Evolutionary conservation across 805 yeast genomes (phyloP).

Genomic region (Saturnispora diversa): DNA sequence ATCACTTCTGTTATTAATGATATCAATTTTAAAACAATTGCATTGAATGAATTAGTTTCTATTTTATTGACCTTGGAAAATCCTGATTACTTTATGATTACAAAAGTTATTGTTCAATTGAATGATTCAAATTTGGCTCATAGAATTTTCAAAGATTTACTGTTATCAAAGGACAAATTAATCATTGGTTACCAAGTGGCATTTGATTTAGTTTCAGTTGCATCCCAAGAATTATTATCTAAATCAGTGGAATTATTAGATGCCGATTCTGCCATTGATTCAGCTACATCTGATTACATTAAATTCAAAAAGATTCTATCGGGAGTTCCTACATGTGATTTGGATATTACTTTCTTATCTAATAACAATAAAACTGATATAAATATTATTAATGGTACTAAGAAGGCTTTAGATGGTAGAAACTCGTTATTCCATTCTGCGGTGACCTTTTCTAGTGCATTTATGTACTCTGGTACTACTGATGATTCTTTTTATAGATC

Average conservation of each 20-base stretch:
- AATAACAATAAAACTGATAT: constrained; percentile 84
- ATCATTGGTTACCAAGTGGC: constrained; percentile 86
- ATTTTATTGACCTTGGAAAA: constrained; percentile 48
- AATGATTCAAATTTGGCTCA: constrained; percentile 69
- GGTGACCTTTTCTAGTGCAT: constrained; percentile 88
- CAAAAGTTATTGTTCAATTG: constrained; percentile 81
- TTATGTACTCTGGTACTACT: constrained; percentile 93
- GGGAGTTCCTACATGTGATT: constrained; percentile 92
- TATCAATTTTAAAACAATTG: constrained; percentile 56
- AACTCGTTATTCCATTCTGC: constrained; percentile 94
- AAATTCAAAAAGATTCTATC: constrained; percentile 59
- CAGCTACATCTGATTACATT: constrained; percentile 20
- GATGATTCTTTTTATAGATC: constrained; percentile 86
- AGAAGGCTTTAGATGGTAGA: constrained; percentile 78
- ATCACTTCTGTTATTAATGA: constrained; percentile 53
- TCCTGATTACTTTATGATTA: constrained; percentile 77
- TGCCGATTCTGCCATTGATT: constrained; percentile 23
- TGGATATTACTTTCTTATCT: constrained; percentile 77
- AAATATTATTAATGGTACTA: constrained; percentile 72
- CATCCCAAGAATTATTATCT: constrained; percentile 79
- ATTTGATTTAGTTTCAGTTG: constrained; percentile 85
- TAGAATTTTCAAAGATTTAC: constrained; percentile 53
- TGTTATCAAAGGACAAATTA: constrained; percentile 34
- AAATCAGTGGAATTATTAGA: constrained; percentile 38
- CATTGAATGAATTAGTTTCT: constrained; percentile 54